Base-by-base conservation (phyloP, 2,329 filamentous ascomycete genomes). In the Conoideocrella luteorostrata region DNA sequence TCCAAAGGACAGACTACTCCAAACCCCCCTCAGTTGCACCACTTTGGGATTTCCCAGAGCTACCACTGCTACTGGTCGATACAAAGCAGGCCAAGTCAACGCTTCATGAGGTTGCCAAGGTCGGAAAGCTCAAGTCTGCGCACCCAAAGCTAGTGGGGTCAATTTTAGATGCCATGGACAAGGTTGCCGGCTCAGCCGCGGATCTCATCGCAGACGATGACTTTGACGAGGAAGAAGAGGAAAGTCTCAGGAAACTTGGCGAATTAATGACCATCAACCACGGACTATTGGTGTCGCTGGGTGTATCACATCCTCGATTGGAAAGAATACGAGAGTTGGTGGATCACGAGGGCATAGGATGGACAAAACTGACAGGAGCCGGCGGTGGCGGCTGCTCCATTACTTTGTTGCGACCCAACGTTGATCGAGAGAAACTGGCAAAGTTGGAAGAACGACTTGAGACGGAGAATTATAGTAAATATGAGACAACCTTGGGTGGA, bases 381-480 rank as follows among this genome's bases (percentile, higher is more conserved):
- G 93, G 93, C 18, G 94, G 93, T 11, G 94, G 93, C 45, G 93
- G 93, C 3, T 97, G 94, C 64, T 91, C 90, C 3, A 97, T 98
- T 53, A 94, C 91, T 0, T 71, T 98, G 4, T 72, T 98, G 39
- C 85, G 84, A 51, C 86, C 87, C 0, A 78, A 78, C 23, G 70
- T 77, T 2, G 60, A 77, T 6, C 55, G 61, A 13, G 69, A 77
- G 48, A 77, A 77, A 54, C 65, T 94, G 22, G 64, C 70, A 20
- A 67, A 72, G 9, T 68, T 97, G 13, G 80, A 91, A 52, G 59
- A 70, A 30, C 78, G 80, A 48, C 76, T 91, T 3, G 69, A 77
- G 4, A 65, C 71, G 0, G 86, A 89, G 56, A 86, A 86, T 2
- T 98, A 93, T 61, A 75, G 80, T 55, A 85, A 84, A 54, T 97